Base-by-base conservation (phyloP, 306 rosid species). In the Chamaecrista fasciculata region DNA sequence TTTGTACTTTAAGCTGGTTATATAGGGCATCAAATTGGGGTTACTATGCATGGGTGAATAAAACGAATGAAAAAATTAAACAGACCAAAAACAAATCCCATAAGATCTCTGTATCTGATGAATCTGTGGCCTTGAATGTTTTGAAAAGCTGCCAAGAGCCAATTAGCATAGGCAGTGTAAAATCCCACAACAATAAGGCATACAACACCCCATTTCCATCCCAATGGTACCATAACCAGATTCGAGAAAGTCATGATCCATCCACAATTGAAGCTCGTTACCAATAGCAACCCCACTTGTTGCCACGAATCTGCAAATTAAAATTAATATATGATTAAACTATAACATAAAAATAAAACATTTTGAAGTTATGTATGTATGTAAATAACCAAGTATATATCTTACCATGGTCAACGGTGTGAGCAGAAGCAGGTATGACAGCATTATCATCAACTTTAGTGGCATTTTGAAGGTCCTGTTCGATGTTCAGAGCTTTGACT, bases 71-170 rank as follows among this genome's bases (percentile, higher is more conserved):
- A 8, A 28, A 21, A 31, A 56, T 2, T 31, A 2, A 52, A 39
- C 49, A 57, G 0, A 86, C 91, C 89, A 11, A 50, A 86, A 42
- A 79, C 67, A 44, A 4, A 74, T 39, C 89, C 89, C 91, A 86
- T 86, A 11, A 86, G 59, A 48, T 86, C 91, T 81, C 91, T 79
- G 74, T 84, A 86, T 86, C 91, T 74, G 62, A 86, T 84, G 85
- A 86, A 84, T 61, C 91, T 84, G 0, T 72, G 79, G 51, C 84
- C 88, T 64, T 84, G 72, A 5, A 86, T 33, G 81, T 76, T 77
- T 6, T 86, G 89, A 81, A 86, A 83, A 8, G 85, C 81, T 3
- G 91, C 91, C 62, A 86, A 75, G 14, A 84, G 80, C 86, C 91
- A 84, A 62, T 83, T 86, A 0, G 83, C 88, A 74, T 86, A 86